These are phyloP conservation scores for Sindora glabra DNA, from an alignment of 306 rosid species.

Conservation along the genomic window DNA sequence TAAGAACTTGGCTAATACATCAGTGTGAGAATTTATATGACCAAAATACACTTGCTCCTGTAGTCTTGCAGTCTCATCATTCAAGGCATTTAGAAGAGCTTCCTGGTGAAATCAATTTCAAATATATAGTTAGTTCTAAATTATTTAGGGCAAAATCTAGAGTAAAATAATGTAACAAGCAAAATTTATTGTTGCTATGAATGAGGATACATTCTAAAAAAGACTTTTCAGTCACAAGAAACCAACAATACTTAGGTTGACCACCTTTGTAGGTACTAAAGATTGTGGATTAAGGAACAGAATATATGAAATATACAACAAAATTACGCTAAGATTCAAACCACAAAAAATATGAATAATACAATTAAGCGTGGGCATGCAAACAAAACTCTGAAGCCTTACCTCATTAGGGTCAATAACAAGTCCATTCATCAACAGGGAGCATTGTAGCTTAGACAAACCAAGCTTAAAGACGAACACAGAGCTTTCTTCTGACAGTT, in stretches of 20 bases:
- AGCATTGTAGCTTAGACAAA: constrained; percentile 53
- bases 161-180: constrained; percentile 1
- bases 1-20: constrained; percentile 67
- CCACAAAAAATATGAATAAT: neutral
- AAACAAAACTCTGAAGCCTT: constrained; percentile 4
- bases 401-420: constrained; percentile 82
- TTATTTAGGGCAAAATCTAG: too few relatives aligned
- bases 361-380: constrained; percentile 3
- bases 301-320: neutral
- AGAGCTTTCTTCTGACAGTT: constrained; percentile 70
- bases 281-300: neutral
- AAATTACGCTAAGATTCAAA: neutral
- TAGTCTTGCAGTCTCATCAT: constrained; percentile 83
- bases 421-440: constrained; percentile 91
- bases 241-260: neutral
- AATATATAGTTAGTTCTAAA: constrained; percentile 11
- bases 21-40: constrained; percentile 74
- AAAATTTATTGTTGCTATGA: too few relatives aligned
- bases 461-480: constrained; percentile 72
- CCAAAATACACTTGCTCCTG: constrained; percentile 98
- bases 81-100: constrained; percentile 73
- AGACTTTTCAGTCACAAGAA: neutral
- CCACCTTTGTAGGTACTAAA: neutral
- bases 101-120: constrained; percentile 51
- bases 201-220: neutral